phyloP scores from a whole-genome alignment of 2,329 filamentous ascomycete genomes.

The Chaetomium strumarium region DNA sequence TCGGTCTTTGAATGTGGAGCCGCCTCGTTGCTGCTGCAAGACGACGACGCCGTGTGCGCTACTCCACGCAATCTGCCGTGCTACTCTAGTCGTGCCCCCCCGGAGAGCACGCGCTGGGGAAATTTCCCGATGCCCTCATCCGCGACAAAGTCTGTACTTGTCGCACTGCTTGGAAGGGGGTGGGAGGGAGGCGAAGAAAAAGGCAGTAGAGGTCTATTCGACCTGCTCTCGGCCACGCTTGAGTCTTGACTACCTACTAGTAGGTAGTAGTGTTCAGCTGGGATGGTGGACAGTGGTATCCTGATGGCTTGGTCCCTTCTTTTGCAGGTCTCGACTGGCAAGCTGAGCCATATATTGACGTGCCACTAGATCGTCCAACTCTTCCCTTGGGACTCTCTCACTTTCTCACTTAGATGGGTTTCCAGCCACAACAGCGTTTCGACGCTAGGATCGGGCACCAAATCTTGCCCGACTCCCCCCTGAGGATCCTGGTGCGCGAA shows the following conservation, averaged over 20 bases:
- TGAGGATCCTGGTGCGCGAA: background rate
- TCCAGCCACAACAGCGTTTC: background rate
- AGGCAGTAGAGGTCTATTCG: background rate
- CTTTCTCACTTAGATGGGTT: background rate
- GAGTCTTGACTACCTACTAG: too few species aligned
- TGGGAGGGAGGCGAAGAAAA: background rate
- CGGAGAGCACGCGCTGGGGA: constrained; percentile 10
- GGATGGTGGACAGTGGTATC: background rate
- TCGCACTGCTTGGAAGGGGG: constrained; percentile 14
- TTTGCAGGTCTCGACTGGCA: background rate
- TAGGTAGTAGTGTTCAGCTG: background rate
- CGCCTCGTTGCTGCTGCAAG: constrained; percentile 4
- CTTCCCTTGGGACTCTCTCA: too few species aligned
- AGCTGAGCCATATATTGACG: background rate
- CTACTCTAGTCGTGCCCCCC: constrained; percentile 7
- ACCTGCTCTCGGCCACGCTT: background rate
- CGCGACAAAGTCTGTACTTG: constrained; percentile 12
- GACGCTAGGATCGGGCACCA: constrained; percentile 4
- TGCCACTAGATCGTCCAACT: background rate
- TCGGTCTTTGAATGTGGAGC: constrained; percentile 3
- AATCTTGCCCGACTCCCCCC: background rate
- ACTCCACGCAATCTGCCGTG: constrained; percentile 8
- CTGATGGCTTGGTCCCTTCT: background rate
- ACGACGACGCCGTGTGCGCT: constrained; percentile 9
- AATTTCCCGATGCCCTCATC: constrained; percentile 13